phyloP scores from a whole-genome alignment of 75 land plant species.

The Sequoiadendron giganteum region DNA sequence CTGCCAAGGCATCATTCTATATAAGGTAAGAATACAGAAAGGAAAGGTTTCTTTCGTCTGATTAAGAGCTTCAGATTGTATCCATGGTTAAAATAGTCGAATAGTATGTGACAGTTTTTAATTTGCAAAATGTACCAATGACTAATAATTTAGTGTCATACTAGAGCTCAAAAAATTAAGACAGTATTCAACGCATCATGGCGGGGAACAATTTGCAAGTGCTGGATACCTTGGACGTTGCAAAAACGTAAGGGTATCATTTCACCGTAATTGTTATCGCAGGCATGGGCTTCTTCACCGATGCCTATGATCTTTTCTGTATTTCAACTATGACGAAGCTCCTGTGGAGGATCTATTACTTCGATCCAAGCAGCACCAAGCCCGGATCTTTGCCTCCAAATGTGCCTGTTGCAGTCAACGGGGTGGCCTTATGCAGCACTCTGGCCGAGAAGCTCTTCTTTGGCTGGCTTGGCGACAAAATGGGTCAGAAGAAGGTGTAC shows the following conservation, averaged over 20 bases:
- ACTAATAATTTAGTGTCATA: too few relatives aligned
- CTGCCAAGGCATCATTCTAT: too few relatives aligned
- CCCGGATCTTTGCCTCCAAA: slow-evolving; percentile 36
- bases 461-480: slow-evolving; percentile 39
- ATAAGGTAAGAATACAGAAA: too few relatives aligned
- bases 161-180: too few relatives aligned
- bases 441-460: slow-evolving; percentile 36
- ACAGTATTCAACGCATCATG: not conserved
- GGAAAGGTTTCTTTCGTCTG: too few relatives aligned
- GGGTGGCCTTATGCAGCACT: slow-evolving; percentile 36
- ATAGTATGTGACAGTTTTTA: too few relatives aligned
- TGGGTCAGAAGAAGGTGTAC: slow-evolving; percentile 38
- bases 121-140: too few relatives aligned
- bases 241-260: slow-evolving; percentile 41
- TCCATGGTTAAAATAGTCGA: too few relatives aligned
- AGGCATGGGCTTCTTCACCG: slow-evolving; percentile 49
- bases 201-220: slow-evolving; percentile 12
- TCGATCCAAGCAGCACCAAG: slow-evolving; percentile 12
- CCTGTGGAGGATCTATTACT: slow-evolving; percentile 33
- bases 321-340: slow-evolving; percentile 30
- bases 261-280: slow-evolving; percentile 34
- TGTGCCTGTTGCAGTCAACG: slow-evolving; percentile 34
- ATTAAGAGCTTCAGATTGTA: too few relatives aligned
- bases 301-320: slow-evolving; percentile 39
- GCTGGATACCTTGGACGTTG: slow-evolving; percentile 10